Percentiles rank a stretch among this genome's conserved stretches.
Conservation (phyloP, 23 red algal species). For the Chondrus crispus region DNA sequence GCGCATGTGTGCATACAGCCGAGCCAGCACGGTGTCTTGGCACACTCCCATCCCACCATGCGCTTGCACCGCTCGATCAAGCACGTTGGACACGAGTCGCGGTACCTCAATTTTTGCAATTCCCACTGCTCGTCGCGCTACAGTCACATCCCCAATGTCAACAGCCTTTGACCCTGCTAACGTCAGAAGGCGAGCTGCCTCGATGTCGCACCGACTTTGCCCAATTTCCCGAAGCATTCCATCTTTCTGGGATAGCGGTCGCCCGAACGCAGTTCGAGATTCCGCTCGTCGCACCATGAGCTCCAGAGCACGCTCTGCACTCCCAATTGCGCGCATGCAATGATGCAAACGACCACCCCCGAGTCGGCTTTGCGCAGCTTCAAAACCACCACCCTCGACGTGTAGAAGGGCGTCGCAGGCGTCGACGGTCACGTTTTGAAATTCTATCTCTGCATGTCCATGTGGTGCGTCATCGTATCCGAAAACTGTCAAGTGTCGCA, state of each 20-base stretch:
- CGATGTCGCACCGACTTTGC: slow-evolving; percentile 60
- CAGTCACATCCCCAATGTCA: slow-evolving; percentile 27
- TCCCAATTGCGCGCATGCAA: slow-evolving; percentile 84
- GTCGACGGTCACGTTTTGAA: slow-evolving; percentile 48
- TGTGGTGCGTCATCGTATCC: slow-evolving; percentile 93
- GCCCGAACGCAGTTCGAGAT: slow-evolving; percentile 51
- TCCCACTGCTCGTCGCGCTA: slow-evolving; percentile 29
- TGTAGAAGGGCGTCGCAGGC: slow-evolving; percentile 31
- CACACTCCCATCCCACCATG: slow-evolving; percentile 79
- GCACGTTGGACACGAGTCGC: slow-evolving; percentile 26
- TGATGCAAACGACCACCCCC: slow-evolving; percentile 89
- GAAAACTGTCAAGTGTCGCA: slow-evolving; percentile 72
- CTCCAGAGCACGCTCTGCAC: slow-evolving; percentile 55
- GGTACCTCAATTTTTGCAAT: slow-evolving; percentile 74
- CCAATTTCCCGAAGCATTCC: slow-evolving; percentile 55
- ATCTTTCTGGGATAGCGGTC: slow-evolving; percentile 45
- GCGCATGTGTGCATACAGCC: slow-evolving; percentile 58
- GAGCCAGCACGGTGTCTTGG: slow-evolving; percentile 67
- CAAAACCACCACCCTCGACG: slow-evolving; percentile 72
- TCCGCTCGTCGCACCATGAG: slow-evolving; percentile 42
- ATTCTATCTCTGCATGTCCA: slow-evolving; percentile 86
- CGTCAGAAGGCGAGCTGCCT: slow-evolving; percentile 23
- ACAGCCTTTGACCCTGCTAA: slow-evolving; percentile 21
- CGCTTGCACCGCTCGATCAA: slow-evolving; percentile 80
- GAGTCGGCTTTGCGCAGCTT: slow-evolving; percentile 74